phyloP scores from a whole-genome alignment of 2,329 filamentous ascomycete genomes.

The Fusarium tupiense region DNA sequence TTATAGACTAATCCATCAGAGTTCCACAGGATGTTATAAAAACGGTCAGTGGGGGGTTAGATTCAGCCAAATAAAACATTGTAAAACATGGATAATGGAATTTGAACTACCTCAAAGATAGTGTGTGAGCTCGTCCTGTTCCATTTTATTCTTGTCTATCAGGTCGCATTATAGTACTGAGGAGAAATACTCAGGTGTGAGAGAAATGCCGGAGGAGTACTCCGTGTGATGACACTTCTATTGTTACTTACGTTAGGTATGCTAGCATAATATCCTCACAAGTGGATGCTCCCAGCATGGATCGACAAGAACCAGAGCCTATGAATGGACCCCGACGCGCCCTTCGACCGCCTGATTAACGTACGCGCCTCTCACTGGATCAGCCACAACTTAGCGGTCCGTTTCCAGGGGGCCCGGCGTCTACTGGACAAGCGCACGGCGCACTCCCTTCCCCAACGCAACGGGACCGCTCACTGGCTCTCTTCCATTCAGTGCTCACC shows the following conservation, averaged over 20 bases:
- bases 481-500: neutral
- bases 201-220: neutral
- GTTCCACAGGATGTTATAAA: neutral
- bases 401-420: slow-evolving; percentile 14
- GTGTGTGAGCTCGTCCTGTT: neutral
- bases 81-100: neutral
- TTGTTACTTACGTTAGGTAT: too few relatives aligned
- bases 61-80: neutral
- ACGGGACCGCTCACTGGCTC: neutral
- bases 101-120: neutral
- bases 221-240: too few relatives aligned
- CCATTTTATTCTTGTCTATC: neutral
- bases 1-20: slow-evolving; percentile 4
- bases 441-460: neutral
- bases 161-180: neutral
- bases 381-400: slow-evolving; percentile 8
- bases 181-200: neutral
- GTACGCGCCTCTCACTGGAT: neutral
- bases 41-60: neutral
- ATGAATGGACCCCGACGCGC: neutral
- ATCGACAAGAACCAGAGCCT: neutral
- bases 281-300: neutral
- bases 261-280: too few relatives aligned
- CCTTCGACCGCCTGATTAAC: neutral
- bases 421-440: slow-evolving; percentile 16